A percentile compares a stretch with the other conserved stretches of the same genome.
Evolutionary conservation across 306 rosid species (phyloP).

Genomic region (Casuarina equisetifolia): DNA sequence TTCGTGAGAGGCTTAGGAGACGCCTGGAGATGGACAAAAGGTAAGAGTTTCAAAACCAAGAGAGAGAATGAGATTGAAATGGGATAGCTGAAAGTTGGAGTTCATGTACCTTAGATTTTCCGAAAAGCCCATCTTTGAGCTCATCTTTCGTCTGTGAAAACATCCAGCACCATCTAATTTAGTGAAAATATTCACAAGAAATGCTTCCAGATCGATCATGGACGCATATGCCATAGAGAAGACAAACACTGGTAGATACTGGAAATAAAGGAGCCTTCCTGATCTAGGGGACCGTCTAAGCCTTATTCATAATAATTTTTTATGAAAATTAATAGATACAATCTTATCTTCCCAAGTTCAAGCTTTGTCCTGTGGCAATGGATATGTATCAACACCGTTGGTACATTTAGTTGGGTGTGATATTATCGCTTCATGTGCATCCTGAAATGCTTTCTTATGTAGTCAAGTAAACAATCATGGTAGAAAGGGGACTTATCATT

Average conservation of each 20-base stretch:
- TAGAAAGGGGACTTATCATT: background rate
- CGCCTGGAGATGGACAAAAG: slow-evolving; percentile 29
- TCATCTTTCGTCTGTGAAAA: slow-evolving; percentile 58
- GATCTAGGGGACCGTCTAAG: background rate
- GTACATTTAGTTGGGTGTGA: background rate
- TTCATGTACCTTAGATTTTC: slow-evolving; percentile 45
- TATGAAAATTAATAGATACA: too few species aligned
- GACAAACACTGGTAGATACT: background rate
- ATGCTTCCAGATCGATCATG: background rate
- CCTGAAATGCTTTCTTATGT: background rate
- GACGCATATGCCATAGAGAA: background rate
- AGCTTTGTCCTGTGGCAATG: too few species aligned
- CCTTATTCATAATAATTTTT: too few species aligned
- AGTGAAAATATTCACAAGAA: slow-evolving; percentile 5
- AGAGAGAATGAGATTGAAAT: background rate
- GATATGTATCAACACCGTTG: background rate
- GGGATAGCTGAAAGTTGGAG: background rate
- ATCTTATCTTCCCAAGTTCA: too few species aligned
- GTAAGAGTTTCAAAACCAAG: background rate
- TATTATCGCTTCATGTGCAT: background rate
- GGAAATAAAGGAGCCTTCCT: background rate
- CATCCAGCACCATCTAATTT: slow-evolving; percentile 22
- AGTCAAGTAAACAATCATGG: background rate
- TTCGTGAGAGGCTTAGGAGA: slow-evolving; percentile 48
- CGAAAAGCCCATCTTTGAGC: slow-evolving; percentile 43